Base-by-base conservation (phyloP, 371 early-diverging fungal species). In the Syncephalastrum monosporum region DNA sequence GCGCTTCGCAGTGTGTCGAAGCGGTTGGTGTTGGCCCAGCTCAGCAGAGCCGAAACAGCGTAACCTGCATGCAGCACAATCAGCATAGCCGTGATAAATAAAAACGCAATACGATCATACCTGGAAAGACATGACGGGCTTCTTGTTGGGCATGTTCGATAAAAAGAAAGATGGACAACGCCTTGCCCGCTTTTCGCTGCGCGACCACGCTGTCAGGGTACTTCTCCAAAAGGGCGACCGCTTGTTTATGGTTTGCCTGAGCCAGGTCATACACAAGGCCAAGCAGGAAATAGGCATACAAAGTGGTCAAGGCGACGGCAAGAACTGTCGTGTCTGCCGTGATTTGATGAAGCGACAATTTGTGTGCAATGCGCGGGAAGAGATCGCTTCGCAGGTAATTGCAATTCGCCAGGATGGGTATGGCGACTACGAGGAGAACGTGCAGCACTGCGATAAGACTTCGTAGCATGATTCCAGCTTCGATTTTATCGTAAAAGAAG, bases 1-100 rank as follows among this genome's bases (percentile, higher is more conserved):
- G 61, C 55, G 24, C 50, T 46, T n/a, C 61, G 54, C 5, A 58
- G 43, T 3, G 59, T 54, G 50, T 66, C 66, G 46, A 60, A 66
- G 46, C 48, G 49, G 41, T 58, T 66, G 7, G 66, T 66, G n/a
- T 66, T 61, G 10, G 59, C 59, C 59, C 61, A 66, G 8, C 50
- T 57, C 17, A 66, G 24, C 13, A 61, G 38, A 16, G 44, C 47
- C n/a, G 61, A 66, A 12, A 57, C 38, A 23, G 45, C 61, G 52
- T 42, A 66, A 1, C 50, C 64, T 64, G 29, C n/a, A 16, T 16
- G 21, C 23, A 17, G 27, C 33, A 49, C 25, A 29, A 13, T 48
- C 48, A 48, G 47, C 21, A 24, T 41, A 42, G 17, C 53, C 13
- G 46, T 4, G 23, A 41, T 41, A 4, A 33, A 41, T 42, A 15